Percentiles rank a stretch among this genome's conserved stretches.
Evolutionary conservation across 2,329 filamentous ascomycete species (phyloP).

Genomic region (Fusarium sterilihyphosum): DNA sequence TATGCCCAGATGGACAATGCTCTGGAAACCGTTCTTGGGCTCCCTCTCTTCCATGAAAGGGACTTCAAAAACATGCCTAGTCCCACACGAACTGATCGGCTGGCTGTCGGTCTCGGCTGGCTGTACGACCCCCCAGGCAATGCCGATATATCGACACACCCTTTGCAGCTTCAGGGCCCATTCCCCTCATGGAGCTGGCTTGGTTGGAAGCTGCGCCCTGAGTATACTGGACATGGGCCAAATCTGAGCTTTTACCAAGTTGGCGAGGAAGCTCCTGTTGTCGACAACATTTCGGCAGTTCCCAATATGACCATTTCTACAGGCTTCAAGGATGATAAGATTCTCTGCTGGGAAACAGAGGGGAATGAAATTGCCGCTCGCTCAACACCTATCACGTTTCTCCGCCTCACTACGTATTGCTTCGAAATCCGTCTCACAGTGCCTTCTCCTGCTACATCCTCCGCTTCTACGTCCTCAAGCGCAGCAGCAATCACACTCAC

Average conservation of each 20-base stretch:
- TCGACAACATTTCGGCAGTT: constrained; percentile 45
- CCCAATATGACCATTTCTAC: constrained; percentile 49
- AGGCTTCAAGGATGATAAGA: constrained; percentile 47
- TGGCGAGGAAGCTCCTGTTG: constrained; percentile 39
- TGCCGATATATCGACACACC: constrained; percentile 31
- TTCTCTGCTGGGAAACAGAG: constrained; percentile 51
- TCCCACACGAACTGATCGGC: constrained; percentile 48
- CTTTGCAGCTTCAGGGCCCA: constrained; percentile 40
- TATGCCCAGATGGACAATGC: constrained; percentile 43
- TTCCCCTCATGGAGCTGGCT: constrained; percentile 54
- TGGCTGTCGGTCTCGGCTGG: constrained; percentile 51
- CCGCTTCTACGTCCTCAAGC: constrained; percentile 15
- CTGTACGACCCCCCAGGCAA: constrained; percentile 41
- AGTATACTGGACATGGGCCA: constrained; percentile 39
- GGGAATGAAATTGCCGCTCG: constrained; percentile 46
- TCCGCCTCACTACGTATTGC: constrained; percentile 49
- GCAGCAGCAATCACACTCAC: constrained; percentile 30
- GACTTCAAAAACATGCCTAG: constrained; percentile 43
- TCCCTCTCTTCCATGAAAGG: constrained; percentile 49
- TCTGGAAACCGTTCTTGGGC: constrained; percentile 46
- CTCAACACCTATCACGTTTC: constrained; percentile 43
- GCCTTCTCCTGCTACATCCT: constrained; percentile 10
- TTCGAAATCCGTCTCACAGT: constrained; percentile 45
- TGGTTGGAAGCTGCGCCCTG: constrained; percentile 46
- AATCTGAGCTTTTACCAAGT: constrained; percentile 48